Conservation (phyloP, 306 rosid genomes). For the Casuarina equisetifolia region DNA sequence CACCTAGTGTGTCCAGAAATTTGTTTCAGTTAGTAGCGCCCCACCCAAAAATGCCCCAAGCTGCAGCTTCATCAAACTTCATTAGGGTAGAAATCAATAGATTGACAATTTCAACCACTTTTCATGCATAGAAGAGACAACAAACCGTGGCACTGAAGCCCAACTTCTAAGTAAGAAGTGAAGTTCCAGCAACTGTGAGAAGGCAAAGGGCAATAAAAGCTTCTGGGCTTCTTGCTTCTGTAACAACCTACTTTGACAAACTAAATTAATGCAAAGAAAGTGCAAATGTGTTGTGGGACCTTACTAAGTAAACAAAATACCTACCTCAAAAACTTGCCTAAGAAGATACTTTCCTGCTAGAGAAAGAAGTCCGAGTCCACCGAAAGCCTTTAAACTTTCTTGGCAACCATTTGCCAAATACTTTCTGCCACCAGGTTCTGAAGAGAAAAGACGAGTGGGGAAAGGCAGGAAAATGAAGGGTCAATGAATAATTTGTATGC, state of each 20-base stretch:
- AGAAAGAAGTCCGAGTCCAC: constrained; percentile 92
- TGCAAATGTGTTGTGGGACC: constrained; percentile 20
- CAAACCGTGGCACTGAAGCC: constrained; percentile 97
- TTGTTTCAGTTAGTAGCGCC: constrained; percentile 94
- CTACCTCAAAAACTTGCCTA: constrained; percentile 93
- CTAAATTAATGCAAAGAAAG: constrained; percentile 30
- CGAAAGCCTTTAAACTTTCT: constrained; percentile 95
- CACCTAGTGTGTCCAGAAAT: constrained; percentile 95
- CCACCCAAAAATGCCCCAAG: constrained; percentile 99
- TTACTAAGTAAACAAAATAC: constrained; percentile 23
- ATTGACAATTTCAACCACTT: not conserved
- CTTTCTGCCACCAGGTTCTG: constrained; percentile 75
- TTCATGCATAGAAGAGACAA: constrained; percentile 23
- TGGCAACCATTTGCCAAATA: constrained; percentile 92
- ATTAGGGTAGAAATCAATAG: constrained; percentile 7
- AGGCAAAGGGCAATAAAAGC: constrained; percentile 98
- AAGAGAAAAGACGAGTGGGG: constrained; percentile 19
- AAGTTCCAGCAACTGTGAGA: constrained; percentile 92
- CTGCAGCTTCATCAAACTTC: constrained; percentile 46
- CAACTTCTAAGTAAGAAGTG: constrained; percentile 85
- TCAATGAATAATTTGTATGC: constrained; percentile 11
- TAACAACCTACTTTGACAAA: constrained; percentile 72
- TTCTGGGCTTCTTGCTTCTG: constrained; percentile 98
- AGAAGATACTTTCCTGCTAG: constrained; percentile 90
- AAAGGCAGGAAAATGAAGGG: not conserved